Conservation (phyloP, 768 basidiomycete species). For the Mycena sanguinolenta region DNA sequence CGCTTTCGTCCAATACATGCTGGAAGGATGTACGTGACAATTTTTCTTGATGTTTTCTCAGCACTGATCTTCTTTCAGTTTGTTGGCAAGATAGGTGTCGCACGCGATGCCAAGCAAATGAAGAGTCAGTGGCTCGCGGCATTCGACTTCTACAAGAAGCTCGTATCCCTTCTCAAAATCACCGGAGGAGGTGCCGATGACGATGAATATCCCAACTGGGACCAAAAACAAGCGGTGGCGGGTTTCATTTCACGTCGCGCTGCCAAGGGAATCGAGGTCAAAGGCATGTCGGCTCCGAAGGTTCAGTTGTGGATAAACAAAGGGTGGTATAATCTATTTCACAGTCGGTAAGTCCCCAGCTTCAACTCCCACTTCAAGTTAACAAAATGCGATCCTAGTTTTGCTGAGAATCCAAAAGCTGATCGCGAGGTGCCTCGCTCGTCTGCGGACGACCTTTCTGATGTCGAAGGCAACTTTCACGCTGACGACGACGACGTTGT, state of each 20-base stretch:
- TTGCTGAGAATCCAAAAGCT: constrained; percentile 6
- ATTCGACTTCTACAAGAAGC: constrained; percentile 17
- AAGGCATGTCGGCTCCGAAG: constrained; percentile 6
- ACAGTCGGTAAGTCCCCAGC: not conserved
- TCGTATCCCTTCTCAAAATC: constrained; percentile 18
- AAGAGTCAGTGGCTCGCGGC: constrained; percentile 10
- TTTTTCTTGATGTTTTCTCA: not conserved
- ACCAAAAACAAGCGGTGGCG: constrained; percentile 1
- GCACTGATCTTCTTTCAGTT: not conserved
- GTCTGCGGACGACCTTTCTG: constrained; percentile 14
- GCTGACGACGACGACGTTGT: not conserved
- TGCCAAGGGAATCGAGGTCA: constrained; percentile 1
- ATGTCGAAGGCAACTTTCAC: not conserved
- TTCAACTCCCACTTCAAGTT: not conserved
- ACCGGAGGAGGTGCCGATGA: constrained; percentile 22
- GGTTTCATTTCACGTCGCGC: constrained; percentile 6
- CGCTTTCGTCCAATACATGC: constrained; percentile 1
- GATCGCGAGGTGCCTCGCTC: constrained; percentile 12
- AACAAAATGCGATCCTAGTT: not conserved
- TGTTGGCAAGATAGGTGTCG: not conserved
- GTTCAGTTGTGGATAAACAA: constrained; percentile 11
- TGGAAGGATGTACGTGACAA: not conserved
- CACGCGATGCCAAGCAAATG: constrained; percentile 9
- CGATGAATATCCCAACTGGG: constrained; percentile 12
- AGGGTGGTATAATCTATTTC: constrained; percentile 8